These are phyloP conservation scores for Coelastrella sp. DNA, from an alignment of 139 green algal genomes.

Conservation along the genomic window DNA sequence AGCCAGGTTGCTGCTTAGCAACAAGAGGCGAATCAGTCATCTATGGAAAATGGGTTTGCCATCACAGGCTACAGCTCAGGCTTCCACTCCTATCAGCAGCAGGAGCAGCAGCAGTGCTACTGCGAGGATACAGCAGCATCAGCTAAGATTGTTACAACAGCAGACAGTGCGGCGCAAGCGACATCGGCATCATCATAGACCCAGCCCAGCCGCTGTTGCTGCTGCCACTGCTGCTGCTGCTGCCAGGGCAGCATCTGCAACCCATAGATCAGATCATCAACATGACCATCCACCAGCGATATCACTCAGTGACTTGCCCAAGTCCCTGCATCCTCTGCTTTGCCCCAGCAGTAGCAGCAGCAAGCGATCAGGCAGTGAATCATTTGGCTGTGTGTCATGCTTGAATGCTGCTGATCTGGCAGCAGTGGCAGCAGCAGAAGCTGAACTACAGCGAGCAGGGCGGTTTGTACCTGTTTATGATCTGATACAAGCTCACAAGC, in stretches of 20 bases:
- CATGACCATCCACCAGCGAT: background rate
- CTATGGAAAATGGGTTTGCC: background rate
- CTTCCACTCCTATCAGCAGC: background rate
- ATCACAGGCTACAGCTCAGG: background rate
- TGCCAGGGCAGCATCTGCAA: background rate
- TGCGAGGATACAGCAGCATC: background rate
- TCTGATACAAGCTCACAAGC: background rate
- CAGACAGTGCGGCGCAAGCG: background rate
- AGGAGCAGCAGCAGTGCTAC: background rate
- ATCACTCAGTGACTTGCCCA: background rate
- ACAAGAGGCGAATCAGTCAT: background rate
- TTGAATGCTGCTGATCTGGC: conserved; percentile 36
- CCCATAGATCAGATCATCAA: background rate
- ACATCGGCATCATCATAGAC: background rate
- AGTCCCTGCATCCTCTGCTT: background rate
- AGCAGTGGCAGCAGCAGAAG: conserved; percentile 37
- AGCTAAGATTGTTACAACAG: too few species aligned
- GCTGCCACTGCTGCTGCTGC: conserved; percentile 12
- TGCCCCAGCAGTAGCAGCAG: conserved; percentile 14
- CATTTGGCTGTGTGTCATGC: conserved; percentile 41
- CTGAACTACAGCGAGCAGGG: conserved; percentile 22
- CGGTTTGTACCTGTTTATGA: conserved; percentile 52
- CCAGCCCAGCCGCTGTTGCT: conserved; percentile 1
- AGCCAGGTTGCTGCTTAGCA: background rate
- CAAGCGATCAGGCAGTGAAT: background rate